Conservation (phyloP, 768 basidiomycete species). For the Kwoniella pini region DNA sequence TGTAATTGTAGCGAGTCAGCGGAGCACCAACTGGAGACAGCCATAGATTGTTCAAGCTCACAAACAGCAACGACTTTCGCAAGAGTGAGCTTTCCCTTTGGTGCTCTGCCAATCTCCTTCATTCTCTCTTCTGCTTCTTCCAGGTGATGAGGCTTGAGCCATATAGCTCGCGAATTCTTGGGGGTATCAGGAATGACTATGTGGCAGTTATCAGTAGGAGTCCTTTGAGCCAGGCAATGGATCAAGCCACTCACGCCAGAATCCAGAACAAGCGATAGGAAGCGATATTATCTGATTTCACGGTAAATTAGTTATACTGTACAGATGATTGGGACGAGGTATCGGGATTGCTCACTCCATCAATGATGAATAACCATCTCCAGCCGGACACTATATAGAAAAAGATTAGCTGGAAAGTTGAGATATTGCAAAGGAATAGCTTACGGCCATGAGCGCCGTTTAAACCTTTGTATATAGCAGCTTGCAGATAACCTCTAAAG, state of each 20-base stretch:
- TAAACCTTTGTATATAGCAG: constrained; percentile 56
- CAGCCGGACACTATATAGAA: background rate
- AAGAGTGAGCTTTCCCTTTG: background rate
- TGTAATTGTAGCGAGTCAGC: background rate
- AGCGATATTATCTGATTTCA: constrained; percentile 1
- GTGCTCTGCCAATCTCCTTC: constrained; percentile 7
- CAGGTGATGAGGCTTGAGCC: constrained; percentile 7
- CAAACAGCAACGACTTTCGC: constrained; percentile 3
- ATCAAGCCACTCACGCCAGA: constrained; percentile 1
- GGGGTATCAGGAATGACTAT: constrained; percentile 9
- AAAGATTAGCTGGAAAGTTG: background rate
- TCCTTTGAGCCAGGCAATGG: background rate
- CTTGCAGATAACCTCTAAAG: constrained; percentile 57
- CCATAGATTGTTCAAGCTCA: background rate
- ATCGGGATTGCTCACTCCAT: background rate
- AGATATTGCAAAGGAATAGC: background rate
- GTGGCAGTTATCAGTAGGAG: no score
- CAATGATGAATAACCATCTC: constrained; percentile 12
- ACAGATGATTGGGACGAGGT: background rate
- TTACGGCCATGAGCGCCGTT: constrained; percentile 53
- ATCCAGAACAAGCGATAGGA: constrained; percentile 3
- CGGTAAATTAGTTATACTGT: background rate
- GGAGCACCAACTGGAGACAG: background rate
- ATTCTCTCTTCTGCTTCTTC: constrained; percentile 5
- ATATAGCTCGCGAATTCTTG: background rate